Conservation (phyloP, 352 stramenopile species). For the Phytopythium mirpurense region DNA sequence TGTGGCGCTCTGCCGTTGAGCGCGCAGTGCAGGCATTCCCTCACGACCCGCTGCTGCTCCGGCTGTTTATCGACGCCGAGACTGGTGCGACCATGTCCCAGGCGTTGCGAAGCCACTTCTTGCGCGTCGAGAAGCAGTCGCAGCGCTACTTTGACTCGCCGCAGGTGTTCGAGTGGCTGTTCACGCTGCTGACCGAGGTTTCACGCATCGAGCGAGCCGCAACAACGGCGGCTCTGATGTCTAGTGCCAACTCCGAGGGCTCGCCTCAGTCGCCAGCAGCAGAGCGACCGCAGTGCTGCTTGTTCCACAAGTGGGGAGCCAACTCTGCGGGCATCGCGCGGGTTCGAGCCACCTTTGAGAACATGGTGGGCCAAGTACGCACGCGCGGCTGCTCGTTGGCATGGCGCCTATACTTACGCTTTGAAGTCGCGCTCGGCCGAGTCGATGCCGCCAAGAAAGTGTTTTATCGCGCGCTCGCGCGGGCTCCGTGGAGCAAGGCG, state of each 20-base stretch:
- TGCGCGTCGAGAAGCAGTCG: slow-evolving; percentile 32
- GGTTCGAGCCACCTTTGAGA: slow-evolving; percentile 58
- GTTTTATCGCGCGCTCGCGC: slow-evolving; percentile 65
- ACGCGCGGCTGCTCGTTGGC: slow-evolving; percentile 51
- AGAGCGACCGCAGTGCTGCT: slow-evolving; percentile 34
- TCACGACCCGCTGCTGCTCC: slow-evolving; percentile 43
- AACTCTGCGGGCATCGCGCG: slow-evolving; percentile 48
- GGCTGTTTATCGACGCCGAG: slow-evolving; percentile 71
- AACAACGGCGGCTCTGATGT: slow-evolving; percentile 4
- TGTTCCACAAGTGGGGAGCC: slow-evolving; percentile 60
- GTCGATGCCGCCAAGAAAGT: slow-evolving; percentile 64
- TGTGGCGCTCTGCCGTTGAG: slow-evolving; percentile 41
- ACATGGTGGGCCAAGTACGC: slow-evolving; percentile 45
- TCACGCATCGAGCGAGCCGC: slow-evolving; percentile 40
- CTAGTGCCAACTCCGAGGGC: not conserved
- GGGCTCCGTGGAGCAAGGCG: slow-evolving; percentile 74
- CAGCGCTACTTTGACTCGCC: slow-evolving; percentile 61
- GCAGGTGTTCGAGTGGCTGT: slow-evolving; percentile 64
- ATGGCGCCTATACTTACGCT: slow-evolving; percentile 75
- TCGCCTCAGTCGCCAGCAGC: not conserved
- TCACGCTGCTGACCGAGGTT: slow-evolving; percentile 65
- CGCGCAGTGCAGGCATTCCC: slow-evolving; percentile 34
- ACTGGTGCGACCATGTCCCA: slow-evolving; percentile 70
- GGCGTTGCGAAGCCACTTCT: slow-evolving; percentile 57
- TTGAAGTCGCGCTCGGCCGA: slow-evolving; percentile 67